Evolutionary conservation across 2,329 filamentous ascomycete species (phyloP), one percentile per base, ranked within the genome.

Genomic region (Myotisia sp.): DNA sequence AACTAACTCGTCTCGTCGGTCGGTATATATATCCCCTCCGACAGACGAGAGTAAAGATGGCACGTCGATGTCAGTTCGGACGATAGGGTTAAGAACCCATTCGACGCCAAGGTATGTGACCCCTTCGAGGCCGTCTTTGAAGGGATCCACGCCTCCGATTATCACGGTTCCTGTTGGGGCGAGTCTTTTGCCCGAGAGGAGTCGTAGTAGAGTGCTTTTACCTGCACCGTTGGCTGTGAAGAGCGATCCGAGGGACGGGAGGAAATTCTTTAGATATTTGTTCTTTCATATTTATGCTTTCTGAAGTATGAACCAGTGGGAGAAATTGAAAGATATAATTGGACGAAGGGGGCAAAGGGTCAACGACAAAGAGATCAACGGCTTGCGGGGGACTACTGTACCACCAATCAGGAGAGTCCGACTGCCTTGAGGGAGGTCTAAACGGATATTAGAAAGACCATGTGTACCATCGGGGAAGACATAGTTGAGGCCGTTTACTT

Each of bases 81-180:
- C 90, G 49, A 95, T 92, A 31, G 82, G 83, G 64, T 95, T 95
- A 6, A 98, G 71, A 3, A 95, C 90, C 90, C 90, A 98, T 66
- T 98, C 90, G 0, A 94, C 74, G 1, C 90, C 90, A 5, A 98
- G 79, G 59, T 98, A 98, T 14, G 87, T 95, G 20, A 98, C 87
- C 42, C 90, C 90, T 60, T 93, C 82, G 18, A 94, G 74, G 7
- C 78, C 75, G 22, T 85, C 71, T 56, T 83, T 80, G 71, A 98
- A 98, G 6, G 90, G 90, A 59, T 98, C 90, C 31, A 83, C 74
- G 42, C 81, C 83, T 31, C 74, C 79, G 42, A 98, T 77, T 49
- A 63, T 65, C 55, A 98, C 81, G 44, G 76, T 75, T 52, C 70
- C 65, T 34, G 65, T 62, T 0, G 90, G 87, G 1, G 87, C 80